Evolutionary conservation across 306 rosid species (phyloP).

Genomic region (Betula pendula): DNA sequence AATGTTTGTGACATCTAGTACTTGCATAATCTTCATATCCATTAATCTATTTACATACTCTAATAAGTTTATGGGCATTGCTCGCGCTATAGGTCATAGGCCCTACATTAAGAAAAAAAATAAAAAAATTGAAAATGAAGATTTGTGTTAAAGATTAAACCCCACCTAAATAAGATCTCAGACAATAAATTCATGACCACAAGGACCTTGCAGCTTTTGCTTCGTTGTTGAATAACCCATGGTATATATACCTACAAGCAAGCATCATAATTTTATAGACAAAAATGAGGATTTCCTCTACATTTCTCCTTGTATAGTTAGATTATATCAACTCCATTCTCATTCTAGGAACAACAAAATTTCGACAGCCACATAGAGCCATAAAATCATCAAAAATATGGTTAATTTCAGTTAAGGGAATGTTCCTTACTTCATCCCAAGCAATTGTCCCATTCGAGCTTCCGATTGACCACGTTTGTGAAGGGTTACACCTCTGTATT

Average conservation of each 20-base stretch:
- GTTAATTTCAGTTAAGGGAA: no score
- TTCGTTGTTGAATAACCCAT: slow-evolving; percentile 86
- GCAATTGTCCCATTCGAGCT: slow-evolving; percentile 95
- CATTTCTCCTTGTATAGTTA: slow-evolving; percentile 31
- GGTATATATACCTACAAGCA: slow-evolving; percentile 81
- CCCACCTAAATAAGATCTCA: slow-evolving; percentile 2
- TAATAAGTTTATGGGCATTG: no score
- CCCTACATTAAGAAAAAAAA: slow-evolving; percentile 54
- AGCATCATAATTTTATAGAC: slow-evolving; percentile 13
- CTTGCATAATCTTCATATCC: no score
- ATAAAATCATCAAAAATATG: slow-evolving; percentile 5
- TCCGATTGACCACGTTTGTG: slow-evolving; percentile 97
- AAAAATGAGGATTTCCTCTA: not conserved
- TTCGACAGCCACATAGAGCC: slow-evolving; percentile 31
- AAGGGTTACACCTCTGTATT: slow-evolving; percentile 85
- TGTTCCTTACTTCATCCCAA: slow-evolving; percentile 73
- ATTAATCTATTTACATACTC: no score
- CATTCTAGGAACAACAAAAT: not conserved
- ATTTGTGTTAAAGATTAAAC: slow-evolving; percentile 2
- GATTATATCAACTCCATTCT: not conserved
- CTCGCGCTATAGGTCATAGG: no score
- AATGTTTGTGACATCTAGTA: no score
- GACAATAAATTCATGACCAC: slow-evolving; percentile 20
- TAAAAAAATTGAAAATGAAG: slow-evolving; percentile 16
- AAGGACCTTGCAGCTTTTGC: slow-evolving; percentile 90